Evolutionary conservation across 2,329 filamentous ascomycete species (phyloP).

Genomic region (Fusarium nanum): DNA sequence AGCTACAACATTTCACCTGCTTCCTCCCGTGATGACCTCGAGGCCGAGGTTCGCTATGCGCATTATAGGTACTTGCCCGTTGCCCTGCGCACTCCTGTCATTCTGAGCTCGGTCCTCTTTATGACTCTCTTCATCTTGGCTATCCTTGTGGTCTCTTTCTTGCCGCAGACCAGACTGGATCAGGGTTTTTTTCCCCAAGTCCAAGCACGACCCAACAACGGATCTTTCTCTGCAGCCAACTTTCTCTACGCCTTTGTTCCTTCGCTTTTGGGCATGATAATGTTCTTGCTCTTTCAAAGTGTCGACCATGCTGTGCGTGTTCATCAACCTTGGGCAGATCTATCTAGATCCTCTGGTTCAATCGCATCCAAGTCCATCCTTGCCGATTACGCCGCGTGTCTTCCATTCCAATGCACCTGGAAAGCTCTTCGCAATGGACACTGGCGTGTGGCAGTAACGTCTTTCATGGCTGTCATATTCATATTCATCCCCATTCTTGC

Average conservation of each 20-base stretch:
- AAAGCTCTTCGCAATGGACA: conserved; percentile 71
- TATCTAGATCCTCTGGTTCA: conserved; percentile 67
- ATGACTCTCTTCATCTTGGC: conserved; percentile 72
- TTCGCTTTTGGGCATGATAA: conserved; percentile 71
- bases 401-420: conserved; percentile 69
- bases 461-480: conserved; percentile 68
- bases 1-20: conserved; percentile 50
- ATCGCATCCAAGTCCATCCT: conserved; percentile 73
- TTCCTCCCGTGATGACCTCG: conserved; percentile 47
- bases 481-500: conserved; percentile 73
- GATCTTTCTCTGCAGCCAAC: conserved; percentile 85
- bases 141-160: conserved; percentile 82
- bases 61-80: conserved; percentile 77
- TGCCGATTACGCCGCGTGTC: conserved; percentile 75
- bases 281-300: conserved; percentile 75
- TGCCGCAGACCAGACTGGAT: conserved; percentile 72
- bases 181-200: conserved; percentile 79
- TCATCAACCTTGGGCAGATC: conserved; percentile 76
- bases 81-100: conserved; percentile 74
- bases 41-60: conserved; percentile 44
- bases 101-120: conserved; percentile 74
- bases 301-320: conserved; percentile 74
- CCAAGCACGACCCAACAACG: conserved; percentile 66
- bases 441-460: conserved; percentile 72
- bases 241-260: conserved; percentile 87